phyloP scores from a whole-genome alignment of 495 filamentous ascomycete genomes.

The Penicillium desertorum region DNA sequence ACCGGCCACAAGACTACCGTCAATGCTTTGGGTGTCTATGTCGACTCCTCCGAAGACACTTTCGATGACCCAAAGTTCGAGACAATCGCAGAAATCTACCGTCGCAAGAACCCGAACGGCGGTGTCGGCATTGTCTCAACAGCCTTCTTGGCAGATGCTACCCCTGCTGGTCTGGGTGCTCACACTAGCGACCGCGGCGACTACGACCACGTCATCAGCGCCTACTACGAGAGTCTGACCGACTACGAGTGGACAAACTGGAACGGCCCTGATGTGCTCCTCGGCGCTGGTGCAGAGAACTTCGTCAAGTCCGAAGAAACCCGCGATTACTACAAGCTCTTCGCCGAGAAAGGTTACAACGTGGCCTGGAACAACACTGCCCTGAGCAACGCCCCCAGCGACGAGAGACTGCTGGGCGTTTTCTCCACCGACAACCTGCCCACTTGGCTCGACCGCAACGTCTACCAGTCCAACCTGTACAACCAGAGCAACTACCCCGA shows the following conservation, averaged over 20 bases:
- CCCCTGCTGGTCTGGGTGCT: slow-evolving; percentile 64
- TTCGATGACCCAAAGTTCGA: slow-evolving; percentile 79
- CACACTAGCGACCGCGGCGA: slow-evolving; percentile 62
- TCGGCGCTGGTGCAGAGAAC: slow-evolving; percentile 71
- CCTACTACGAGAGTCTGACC: slow-evolving; percentile 55
- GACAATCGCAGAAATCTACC: slow-evolving; percentile 69
- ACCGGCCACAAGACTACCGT: slow-evolving; percentile 72
- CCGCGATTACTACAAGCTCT: slow-evolving; percentile 66
- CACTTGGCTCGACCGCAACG: slow-evolving; percentile 71
- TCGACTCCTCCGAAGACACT: slow-evolving; percentile 60
- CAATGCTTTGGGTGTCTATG: slow-evolving; percentile 72
- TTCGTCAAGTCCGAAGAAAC: slow-evolving; percentile 49
- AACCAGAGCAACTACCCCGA: slow-evolving; percentile 61
- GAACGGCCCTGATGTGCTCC: slow-evolving; percentile 67
- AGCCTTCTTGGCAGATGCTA: slow-evolving; percentile 70
- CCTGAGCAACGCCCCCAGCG: slow-evolving; percentile 49
- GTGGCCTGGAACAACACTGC: slow-evolving; percentile 66
- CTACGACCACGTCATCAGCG: slow-evolving; percentile 63
- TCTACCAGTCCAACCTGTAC: slow-evolving; percentile 62
- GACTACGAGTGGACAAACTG: slow-evolving; percentile 67
- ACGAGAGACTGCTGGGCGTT: slow-evolving; percentile 62
- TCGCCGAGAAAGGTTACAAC: slow-evolving; percentile 63
- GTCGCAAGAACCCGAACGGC: slow-evolving; percentile 55
- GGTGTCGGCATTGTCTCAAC: slow-evolving; percentile 62
- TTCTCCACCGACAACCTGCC: slow-evolving; percentile 64